A percentile compares a stretch with the other conserved stretches of the same genome.
Evolutionary conservation across 768 basidiomycete species (phyloP).

Genomic region (Lentinula sp.): DNA sequence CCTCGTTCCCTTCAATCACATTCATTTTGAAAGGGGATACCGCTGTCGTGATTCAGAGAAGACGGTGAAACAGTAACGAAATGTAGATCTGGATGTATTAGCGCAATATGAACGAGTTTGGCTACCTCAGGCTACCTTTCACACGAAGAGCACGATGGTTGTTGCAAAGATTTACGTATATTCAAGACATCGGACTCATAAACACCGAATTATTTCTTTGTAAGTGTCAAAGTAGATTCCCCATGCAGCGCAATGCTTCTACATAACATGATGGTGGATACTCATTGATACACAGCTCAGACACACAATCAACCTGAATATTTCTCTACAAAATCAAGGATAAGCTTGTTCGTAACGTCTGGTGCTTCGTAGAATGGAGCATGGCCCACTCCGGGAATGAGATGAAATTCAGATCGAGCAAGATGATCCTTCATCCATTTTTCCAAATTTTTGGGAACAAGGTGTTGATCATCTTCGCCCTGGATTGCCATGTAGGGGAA

Average conservation of each 20-base stretch:
- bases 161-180: no score
- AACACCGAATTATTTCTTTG: no score
- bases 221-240: no score
- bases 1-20: background rate
- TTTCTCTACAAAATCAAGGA: background rate
- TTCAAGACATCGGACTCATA: no score
- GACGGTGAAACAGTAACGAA: background rate
- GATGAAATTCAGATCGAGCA: background rate
- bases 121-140: background rate
- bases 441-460: background rate
- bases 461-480: conserved; percentile 1
- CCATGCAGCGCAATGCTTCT: no score
- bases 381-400: background rate
- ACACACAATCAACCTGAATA: background rate
- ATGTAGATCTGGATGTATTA: background rate
- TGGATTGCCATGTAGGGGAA: conserved; percentile 1
- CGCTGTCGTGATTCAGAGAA: background rate
- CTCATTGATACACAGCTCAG: background rate
- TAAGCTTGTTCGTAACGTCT: background rate
- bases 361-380: conserved; percentile 1
- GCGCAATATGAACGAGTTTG: background rate
- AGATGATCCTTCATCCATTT: conserved; percentile 4
- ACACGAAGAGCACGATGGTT: no score
- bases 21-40: background rate
- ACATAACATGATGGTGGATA: no score